phyloP scores from a whole-genome alignment of 495 filamentous ascomycete genomes.

The Trichoderma asperelloides region DNA sequence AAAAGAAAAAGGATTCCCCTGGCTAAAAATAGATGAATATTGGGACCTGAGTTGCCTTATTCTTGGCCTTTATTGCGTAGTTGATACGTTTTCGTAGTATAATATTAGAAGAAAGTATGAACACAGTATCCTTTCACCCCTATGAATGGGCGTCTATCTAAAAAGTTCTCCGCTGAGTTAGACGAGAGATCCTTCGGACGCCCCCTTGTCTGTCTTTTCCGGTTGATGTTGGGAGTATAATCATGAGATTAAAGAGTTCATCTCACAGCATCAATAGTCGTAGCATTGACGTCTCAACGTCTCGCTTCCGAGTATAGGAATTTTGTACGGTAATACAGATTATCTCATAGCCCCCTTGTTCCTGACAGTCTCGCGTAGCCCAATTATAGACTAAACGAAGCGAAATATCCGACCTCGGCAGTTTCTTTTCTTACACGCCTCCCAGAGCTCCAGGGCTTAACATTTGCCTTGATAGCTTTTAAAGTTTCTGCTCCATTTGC shows the following conservation, averaged over 20 bases:
- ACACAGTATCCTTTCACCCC: too few relatives aligned
- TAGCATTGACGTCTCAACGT: neutral
- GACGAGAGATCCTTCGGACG: neutral
- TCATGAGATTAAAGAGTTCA: neutral
- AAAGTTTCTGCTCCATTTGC: neutral
- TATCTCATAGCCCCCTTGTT: neutral
- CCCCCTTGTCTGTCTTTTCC: neutral
- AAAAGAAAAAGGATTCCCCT: neutral
- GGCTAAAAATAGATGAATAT: neutral
- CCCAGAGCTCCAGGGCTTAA: too few relatives aligned
- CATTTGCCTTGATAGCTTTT: too few relatives aligned
- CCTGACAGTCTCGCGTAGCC: neutral
- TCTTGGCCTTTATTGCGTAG: too few relatives aligned
- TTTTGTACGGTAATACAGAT: neutral
- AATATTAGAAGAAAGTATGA: too few relatives aligned
- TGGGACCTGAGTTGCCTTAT: neutral
- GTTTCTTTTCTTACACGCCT: too few relatives aligned
- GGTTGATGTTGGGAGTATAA: neutral
- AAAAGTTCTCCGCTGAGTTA: too few relatives aligned
- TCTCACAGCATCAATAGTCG: neutral
- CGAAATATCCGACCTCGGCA: too few relatives aligned
- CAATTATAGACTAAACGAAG: neutral
- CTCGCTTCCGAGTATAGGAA: neutral
- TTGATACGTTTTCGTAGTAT: too few relatives aligned
- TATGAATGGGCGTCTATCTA: too few relatives aligned